Evolutionary conservation across 768 basidiomycete genomes (phyloP), one percentile per base, ranked within the genome.

Genomic region (Suillus occidentalis): DNA sequence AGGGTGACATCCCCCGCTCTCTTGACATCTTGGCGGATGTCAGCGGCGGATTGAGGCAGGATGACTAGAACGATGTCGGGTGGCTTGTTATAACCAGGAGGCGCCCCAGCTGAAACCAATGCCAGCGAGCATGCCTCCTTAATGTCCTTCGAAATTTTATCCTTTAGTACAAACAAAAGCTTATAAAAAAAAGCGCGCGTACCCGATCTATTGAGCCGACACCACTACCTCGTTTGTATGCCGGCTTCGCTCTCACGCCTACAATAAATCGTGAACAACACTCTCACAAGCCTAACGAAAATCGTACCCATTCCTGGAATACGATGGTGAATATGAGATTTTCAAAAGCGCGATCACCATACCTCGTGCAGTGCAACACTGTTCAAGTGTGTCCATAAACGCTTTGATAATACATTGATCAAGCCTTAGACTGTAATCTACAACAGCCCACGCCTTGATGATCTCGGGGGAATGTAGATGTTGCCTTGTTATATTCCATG

Each of bases 1-100:
- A 64, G 37, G 34, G 40, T 64, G 22, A 75, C 72, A 71, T 89
- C 88, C 0, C 88, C 87, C 81, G 82, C 86, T 40, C 80, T 78
- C 66, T 90, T 90, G 34, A 90, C 80, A 0, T 68, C 60, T 6
- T 73, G 74, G 22, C 85, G 72, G 4, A 86, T 77, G 0, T 81
- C 80, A 0, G 80, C 81, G 0, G 85, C 87, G 22, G 78, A 77
- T 4, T 75, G 66, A 0, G 89, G 87, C 22, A 89, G 77, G 9
- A 91, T 75, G 1, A 83, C 82, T 6, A 90, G 58, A 1, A 90
- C 70, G 14, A 88, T 53, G 50, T 73, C 71, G 34, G 71, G 65
- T 34, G 57, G 58, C 20, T 59, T 59, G 25, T 42, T 42, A 13
- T 59, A 59, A 20, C 25, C 40, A 42, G 39, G 58, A 59, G 58